Evolutionary conservation across 2,329 filamentous ascomycete genomes (phyloP).

Genomic region (Penicillium sp.): DNA sequence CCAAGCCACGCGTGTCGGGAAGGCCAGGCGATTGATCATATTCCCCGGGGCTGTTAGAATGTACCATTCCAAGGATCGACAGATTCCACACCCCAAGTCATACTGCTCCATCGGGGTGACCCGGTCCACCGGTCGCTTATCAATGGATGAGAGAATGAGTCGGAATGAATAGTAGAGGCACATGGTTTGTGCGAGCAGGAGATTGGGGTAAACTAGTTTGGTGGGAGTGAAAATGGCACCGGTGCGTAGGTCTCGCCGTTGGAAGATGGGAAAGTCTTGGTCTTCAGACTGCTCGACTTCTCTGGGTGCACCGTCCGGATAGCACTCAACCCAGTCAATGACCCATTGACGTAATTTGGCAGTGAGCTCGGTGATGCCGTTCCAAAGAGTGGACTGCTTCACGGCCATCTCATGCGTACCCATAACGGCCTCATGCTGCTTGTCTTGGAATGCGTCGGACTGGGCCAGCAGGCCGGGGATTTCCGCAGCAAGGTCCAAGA

Average conservation of each 20-base stretch:
- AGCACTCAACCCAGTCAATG: conserved; percentile 29
- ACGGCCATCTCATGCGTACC: conserved; percentile 31
- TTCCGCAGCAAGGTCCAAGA: conserved; percentile 37
- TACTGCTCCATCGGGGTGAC: conserved; percentile 34
- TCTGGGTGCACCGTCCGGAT: conserved; percentile 29
- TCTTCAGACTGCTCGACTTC: conserved; percentile 26
- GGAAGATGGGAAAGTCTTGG: conserved; percentile 34
- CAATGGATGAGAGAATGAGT: conserved; percentile 36
- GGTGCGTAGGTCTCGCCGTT: conserved; percentile 33
- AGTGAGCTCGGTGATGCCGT: conserved; percentile 33
- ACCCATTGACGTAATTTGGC: conserved; percentile 32
- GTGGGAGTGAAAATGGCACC: conserved; percentile 31
- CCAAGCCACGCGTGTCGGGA: conserved; percentile 38
- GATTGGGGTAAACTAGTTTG: conserved; percentile 34
- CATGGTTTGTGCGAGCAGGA: conserved; percentile 38
- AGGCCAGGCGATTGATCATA: conserved; percentile 41
- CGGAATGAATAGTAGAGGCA: conserved; percentile 34
- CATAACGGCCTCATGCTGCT: conserved; percentile 21
- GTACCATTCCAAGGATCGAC: conserved; percentile 37
- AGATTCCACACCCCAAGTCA: conserved; percentile 35
- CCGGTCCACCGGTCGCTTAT: conserved; percentile 29
- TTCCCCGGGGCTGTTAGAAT: conserved; percentile 36
- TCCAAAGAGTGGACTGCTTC: conserved; percentile 36
- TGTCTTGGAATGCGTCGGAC: conserved; percentile 30
- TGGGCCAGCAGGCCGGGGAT: conserved; percentile 32